phyloP scores from a whole-genome alignment of 371 early-diverging fungal species.

The Chytridiales sp. region DNA sequence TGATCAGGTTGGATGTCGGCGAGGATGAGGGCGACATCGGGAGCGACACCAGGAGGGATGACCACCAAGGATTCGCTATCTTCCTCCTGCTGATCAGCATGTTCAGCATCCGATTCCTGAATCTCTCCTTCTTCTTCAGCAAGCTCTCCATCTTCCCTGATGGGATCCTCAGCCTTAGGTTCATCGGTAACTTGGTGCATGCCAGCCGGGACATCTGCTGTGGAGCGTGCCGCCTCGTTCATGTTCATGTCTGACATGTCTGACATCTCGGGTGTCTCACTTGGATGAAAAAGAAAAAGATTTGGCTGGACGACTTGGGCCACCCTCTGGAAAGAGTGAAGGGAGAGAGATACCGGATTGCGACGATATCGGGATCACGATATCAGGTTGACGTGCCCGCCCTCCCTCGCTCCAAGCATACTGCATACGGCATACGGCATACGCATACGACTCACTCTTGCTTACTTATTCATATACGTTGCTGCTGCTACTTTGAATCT shows the following conservation, averaged over 20 bases:
- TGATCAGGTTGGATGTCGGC: too few relatives aligned
- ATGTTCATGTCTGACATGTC: neutral
- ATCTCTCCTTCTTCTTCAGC: neutral
- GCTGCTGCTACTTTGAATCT: too few relatives aligned
- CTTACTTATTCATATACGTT: too few relatives aligned
- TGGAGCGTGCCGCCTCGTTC: neutral
- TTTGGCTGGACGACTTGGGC: neutral
- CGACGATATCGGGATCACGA: too few relatives aligned
- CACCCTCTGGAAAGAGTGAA: neutral
- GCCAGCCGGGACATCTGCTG: neutral
- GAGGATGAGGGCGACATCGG: neutral
- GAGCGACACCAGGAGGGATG: neutral
- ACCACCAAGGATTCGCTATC: neutral
- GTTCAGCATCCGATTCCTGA: neutral
- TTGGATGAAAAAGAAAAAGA: neutral
- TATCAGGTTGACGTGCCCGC: too few relatives aligned
- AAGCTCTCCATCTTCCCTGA: neutral
- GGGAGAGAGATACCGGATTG: too few relatives aligned
- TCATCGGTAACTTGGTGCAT: too few relatives aligned
- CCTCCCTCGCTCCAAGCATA: too few relatives aligned
- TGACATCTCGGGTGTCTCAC: neutral
- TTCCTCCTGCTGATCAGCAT: neutral
- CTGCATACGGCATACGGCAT: too few relatives aligned
- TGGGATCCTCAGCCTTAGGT: neutral
- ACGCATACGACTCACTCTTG: too few relatives aligned